Evolutionary conservation across 1,284 basidiomycete genomes (phyloP), one percentile per base, ranked within the genome.

Genomic region (Thelephora terrestris): DNA sequence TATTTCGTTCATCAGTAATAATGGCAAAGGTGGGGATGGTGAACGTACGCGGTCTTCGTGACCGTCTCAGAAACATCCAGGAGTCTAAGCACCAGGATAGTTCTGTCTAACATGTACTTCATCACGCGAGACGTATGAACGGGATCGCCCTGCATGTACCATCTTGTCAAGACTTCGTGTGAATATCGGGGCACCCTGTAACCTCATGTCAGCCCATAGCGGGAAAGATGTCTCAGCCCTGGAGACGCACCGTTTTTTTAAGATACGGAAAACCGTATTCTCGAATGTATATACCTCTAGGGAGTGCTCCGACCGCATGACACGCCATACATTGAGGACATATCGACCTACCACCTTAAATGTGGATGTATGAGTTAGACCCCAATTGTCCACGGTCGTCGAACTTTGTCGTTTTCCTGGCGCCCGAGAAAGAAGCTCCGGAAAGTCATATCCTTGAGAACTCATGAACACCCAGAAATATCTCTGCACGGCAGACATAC

Each of bases 261-360:
- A 69, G 7, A 92, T 60, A 56, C 93, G 81, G 57, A 91, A 93
- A 0, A 74, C 86, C 0, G 92, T 82, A 58, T 95, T 93, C 67
- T 98, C 95, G 55, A 97, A 88, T 0, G 89, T 83, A 63, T 98
- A 94, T 50, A 78, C 79, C 37, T 76, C 79, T 49, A 98, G 68
- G 7, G 76, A 81, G 48, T 87, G 77, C 57, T 98, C 94, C 1
- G 82, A 78, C 27, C 91, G 81, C 75, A 98, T 88, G 48, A 97
- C 78, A 43, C 93, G 75, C 94, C 93, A 97, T 12, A 93, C 69
- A 56, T 97, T 96, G 45, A 99, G 71, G 29, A 94, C 85, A 61
- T 98, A 93, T 7, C 95, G 76, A 0, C 95, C 95, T 9, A 78
- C 74, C 34, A 95, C 81, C 56, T 83, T 85, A 62, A 99, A 85